Evolutionary conservation across 192 early-diverging fungal species (phyloP).

Genomic region (Paraglomus brasilianum): DNA sequence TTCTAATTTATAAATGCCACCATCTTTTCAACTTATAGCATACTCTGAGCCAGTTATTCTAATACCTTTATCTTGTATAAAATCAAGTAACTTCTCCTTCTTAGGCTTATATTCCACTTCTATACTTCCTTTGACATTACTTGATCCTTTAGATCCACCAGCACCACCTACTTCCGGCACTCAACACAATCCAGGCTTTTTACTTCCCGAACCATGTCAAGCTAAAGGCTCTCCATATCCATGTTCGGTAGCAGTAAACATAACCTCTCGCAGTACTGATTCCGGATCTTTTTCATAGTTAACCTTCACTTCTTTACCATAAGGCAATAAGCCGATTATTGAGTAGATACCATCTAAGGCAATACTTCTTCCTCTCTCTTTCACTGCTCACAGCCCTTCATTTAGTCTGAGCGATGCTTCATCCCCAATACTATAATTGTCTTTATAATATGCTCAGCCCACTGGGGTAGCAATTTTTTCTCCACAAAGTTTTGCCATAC

Average conservation of each 20-base stretch:
- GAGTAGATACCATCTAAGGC: conserved; percentile 1
- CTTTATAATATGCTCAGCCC: neutral
- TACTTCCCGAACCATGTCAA: too few species aligned
- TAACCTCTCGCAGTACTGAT: neutral
- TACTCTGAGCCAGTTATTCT: too few species aligned
- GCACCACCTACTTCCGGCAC: too few species aligned
- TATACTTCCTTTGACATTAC: too few species aligned
- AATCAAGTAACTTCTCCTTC: too few species aligned
- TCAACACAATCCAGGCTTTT: too few species aligned
- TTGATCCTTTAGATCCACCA: too few species aligned
- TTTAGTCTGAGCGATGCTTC: neutral
- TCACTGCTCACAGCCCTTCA: neutral
- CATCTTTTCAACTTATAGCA: too few species aligned
- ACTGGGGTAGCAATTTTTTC: conserved; percentile 8
- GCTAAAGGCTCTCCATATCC: neutral
- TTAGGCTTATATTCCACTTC: too few species aligned
- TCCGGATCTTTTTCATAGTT: neutral
- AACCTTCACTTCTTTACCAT: neutral
- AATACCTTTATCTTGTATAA: too few species aligned
- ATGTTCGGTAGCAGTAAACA: neutral
- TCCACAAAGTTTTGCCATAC: neutral
- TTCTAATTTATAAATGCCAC: too few species aligned
- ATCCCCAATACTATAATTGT: neutral
- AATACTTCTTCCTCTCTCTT: neutral
- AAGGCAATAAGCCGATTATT: neutral